Percentiles rank a stretch among this genome's conserved stretches.
Evolutionary conservation across 2,329 filamentous ascomycete genomes (phyloP).

Genomic region (Fulvia fulva): DNA sequence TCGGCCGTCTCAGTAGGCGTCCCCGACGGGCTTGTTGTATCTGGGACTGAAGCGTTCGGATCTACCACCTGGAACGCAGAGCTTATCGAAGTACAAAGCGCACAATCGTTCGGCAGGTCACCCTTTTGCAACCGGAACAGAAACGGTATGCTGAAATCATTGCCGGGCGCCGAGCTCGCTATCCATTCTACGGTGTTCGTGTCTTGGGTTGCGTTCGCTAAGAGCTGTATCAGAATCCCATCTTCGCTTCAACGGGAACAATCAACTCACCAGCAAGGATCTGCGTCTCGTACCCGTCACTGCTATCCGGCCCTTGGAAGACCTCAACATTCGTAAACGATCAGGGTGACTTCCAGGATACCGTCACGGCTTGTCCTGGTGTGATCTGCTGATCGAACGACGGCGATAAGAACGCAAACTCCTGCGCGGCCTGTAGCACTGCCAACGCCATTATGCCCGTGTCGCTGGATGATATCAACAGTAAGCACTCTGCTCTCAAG

Average conservation of each 20-base stretch:
- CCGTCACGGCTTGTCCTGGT: conserved; percentile 7
- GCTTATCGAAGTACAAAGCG: conserved; percentile 9
- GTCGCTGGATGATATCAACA: background rate
- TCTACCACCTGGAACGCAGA: conserved; percentile 3
- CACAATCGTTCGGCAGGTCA: conserved; percentile 14
- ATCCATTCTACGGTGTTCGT: conserved; percentile 9
- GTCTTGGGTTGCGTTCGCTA: conserved; percentile 8
- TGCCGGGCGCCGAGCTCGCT: conserved; percentile 5
- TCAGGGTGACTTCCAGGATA: conserved; percentile 17
- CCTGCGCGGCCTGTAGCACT: conserved; percentile 10
- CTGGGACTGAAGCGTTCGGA: background rate
- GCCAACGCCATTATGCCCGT: conserved; percentile 5
- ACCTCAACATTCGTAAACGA: conserved; percentile 15
- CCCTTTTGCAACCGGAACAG: conserved; percentile 18
- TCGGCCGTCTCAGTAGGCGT: background rate
- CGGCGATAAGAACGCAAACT: conserved; percentile 9
- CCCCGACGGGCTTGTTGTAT: background rate
- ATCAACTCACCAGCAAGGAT: conserved; percentile 13
- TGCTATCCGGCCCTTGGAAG: conserved; percentile 8
- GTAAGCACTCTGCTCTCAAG: background rate
- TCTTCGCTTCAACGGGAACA: background rate
- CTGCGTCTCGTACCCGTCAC: conserved; percentile 11
- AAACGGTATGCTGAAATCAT: conserved; percentile 3
- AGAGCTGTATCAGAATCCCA: background rate
- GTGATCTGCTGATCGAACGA: background rate